Evolutionary conservation across 2,329 filamentous ascomycete genomes (phyloP).

Genomic region (Nakataea oryzae): DNA sequence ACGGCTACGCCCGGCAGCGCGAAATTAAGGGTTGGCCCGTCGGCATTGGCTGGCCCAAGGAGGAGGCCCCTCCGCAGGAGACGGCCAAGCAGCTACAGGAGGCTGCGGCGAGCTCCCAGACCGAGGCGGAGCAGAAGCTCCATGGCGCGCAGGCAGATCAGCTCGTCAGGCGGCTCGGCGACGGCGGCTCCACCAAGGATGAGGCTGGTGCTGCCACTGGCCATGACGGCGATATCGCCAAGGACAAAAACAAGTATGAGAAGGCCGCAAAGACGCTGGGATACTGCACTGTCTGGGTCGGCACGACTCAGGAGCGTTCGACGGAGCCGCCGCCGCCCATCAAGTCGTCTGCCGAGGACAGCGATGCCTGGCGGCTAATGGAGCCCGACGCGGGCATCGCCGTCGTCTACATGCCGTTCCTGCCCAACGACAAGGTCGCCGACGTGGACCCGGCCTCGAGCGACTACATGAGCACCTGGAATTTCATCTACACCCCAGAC

Average conservation of each 20-base stretch:
- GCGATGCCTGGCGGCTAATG: conserved; percentile 59
- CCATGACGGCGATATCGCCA: conserved; percentile 5
- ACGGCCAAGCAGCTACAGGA: conserved; percentile 55
- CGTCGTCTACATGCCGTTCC: conserved; percentile 81
- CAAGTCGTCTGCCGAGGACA: conserved; percentile 35
- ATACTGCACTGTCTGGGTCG: conserved; percentile 94
- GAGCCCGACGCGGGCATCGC: conserved; percentile 74
- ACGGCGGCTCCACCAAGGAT: conserved; percentile 8
- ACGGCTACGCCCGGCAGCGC: conserved; percentile 84
- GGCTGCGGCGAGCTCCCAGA: conserved; percentile 50
- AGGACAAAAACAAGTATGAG: conserved; percentile 19
- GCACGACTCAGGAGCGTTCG: conserved; percentile 64
- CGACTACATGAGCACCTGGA: conserved; percentile 94
- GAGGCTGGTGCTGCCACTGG: conserved; percentile 4
- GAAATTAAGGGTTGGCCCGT: conserved; percentile 91
- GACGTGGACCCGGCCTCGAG: conserved; percentile 74
- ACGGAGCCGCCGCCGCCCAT: conserved; percentile 41
- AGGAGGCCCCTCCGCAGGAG: conserved; percentile 44
- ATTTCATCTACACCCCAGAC: conserved; percentile 88
- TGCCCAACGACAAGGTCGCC: conserved; percentile 69
- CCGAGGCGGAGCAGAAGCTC: conserved; percentile 55
- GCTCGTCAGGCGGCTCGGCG: conserved; percentile 17
- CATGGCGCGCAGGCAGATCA: conserved; percentile 45
- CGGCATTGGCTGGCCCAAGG: conserved; percentile 83
- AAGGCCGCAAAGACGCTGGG: conserved; percentile 54